These are phyloP conservation scores for Oryza officinalis DNA, from an alignment of 176 grass and related monocot species.

Conservation along the genomic window DNA sequence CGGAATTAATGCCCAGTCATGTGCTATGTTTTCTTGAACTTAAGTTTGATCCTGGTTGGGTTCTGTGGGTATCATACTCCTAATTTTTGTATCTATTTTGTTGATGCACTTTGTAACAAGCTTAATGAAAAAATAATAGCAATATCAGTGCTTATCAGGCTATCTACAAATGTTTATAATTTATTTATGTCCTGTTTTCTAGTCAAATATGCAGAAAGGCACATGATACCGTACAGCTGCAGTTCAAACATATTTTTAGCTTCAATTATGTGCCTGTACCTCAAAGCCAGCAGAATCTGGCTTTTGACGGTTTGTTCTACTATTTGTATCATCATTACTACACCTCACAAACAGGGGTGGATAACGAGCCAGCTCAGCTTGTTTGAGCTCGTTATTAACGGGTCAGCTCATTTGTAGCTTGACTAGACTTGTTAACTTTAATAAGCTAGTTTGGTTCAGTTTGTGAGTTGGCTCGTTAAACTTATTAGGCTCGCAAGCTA, in stretches of 20 bases:
- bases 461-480: too few species aligned
- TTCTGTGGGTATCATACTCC: neutral
- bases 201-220: neutral
- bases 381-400: too few species aligned
- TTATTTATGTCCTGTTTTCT: neutral
- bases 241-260: neutral
- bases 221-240: neutral
- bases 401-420: too few species aligned
- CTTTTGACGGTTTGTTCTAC: neutral
- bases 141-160: slow-evolving; percentile 7
- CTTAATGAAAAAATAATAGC: slow-evolving; percentile 3
- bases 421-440: too few species aligned
- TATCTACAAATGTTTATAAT: neutral
- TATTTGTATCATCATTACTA: neutral
- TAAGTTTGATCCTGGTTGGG: neutral
- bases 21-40: neutral
- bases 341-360: neutral
- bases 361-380: too few species aligned
- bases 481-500: too few species aligned
- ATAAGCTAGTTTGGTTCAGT: too few species aligned
- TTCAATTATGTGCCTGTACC: neutral
- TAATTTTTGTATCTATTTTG: neutral
- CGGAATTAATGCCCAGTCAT: neutral
- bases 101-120: slow-evolving; percentile 6
- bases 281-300: neutral